A percentile compares a stretch with the other conserved stretches of the same genome.
These are phyloP conservation scores for Plectosphaerella cucumerina DNA, from an alignment of 2,329 filamentous ascomycete genomes.

Conservation along the genomic window DNA sequence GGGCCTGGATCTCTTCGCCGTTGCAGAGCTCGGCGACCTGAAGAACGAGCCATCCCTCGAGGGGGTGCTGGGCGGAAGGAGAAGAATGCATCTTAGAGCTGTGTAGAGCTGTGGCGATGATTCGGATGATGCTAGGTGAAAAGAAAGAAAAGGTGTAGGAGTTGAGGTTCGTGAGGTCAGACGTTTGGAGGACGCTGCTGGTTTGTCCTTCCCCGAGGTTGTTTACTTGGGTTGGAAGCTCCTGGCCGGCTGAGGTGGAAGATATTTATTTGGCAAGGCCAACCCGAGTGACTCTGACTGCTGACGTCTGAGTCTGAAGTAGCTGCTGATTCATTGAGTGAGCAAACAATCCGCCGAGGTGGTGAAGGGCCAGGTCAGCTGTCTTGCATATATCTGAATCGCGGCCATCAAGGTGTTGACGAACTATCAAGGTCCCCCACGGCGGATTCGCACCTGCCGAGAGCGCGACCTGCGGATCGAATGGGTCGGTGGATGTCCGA, in stretches of 20 bases:
- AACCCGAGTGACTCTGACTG: too few relatives aligned
- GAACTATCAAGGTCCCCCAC: background rate
- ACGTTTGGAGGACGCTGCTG: too few relatives aligned
- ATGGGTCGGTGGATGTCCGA: too few relatives aligned
- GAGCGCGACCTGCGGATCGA: too few relatives aligned
- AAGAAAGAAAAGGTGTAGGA: background rate
- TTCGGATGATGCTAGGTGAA: background rate
- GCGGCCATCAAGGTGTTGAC: background rate
- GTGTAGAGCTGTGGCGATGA: background rate
- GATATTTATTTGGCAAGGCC: background rate
- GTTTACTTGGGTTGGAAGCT: too few relatives aligned
- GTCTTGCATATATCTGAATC: background rate
- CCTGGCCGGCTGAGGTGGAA: background rate
- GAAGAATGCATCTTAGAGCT: background rate
- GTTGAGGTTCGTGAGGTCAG: too few relatives aligned
- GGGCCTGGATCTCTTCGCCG: background rate
- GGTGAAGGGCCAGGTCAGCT: too few relatives aligned
- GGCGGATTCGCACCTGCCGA: background rate
- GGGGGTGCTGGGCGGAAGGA: background rate
- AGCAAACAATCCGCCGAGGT: too few relatives aligned
- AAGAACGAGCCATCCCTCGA: constrained; percentile 1
- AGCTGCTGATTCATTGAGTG: too few relatives aligned
- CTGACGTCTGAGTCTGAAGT: too few relatives aligned
- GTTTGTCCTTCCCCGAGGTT: too few relatives aligned
- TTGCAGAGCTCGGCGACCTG: background rate